phyloP scores from a whole-genome alignment of 1,284 basidiomycete species.

The Puccinia hordei region DNA sequence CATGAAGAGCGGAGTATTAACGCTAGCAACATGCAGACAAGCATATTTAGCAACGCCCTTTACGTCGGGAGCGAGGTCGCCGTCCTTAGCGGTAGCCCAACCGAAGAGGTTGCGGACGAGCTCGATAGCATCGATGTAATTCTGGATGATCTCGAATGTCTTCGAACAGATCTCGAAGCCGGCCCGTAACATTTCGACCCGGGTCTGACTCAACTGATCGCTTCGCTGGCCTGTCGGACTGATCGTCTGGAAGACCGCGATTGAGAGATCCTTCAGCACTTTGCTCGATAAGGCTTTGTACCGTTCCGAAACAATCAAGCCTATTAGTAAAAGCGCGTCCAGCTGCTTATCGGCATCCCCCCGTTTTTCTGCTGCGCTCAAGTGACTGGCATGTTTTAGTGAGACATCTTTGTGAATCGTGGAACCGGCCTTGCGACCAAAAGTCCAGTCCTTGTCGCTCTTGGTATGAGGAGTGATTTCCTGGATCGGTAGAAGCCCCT shows the following conservation, averaged over 20 bases:
- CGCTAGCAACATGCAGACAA: constrained; percentile 78
- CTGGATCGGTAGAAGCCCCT: constrained; percentile 29
- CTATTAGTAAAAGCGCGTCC: constrained; percentile 71
- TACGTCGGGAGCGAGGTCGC: constrained; percentile 63
- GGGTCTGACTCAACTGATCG: constrained; percentile 53
- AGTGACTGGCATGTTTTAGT: background rate
- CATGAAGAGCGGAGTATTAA: constrained; percentile 89
- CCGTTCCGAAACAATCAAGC: constrained; percentile 78
- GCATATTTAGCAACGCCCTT: constrained; percentile 70
- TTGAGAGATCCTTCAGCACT: constrained; percentile 57
- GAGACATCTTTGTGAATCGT: background rate
- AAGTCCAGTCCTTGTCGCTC: constrained; percentile 32
- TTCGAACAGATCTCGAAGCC: constrained; percentile 86
- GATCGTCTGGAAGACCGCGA: constrained; percentile 28
- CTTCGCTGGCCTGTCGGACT: constrained; percentile 10
- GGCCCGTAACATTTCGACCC: constrained; percentile 65
- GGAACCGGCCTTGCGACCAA: constrained; percentile 5
- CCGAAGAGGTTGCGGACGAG: constrained; percentile 82
- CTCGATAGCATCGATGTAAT: constrained; percentile 86
- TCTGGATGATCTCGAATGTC: constrained; percentile 90
- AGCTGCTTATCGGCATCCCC: constrained; percentile 6
- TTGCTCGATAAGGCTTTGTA: constrained; percentile 73
- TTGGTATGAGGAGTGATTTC: background rate
- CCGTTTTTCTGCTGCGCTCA: background rate
- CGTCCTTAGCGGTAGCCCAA: constrained; percentile 78